phyloP scores from a whole-genome alignment of 805 yeast species.

The Suhomyces sp. region DNA sequence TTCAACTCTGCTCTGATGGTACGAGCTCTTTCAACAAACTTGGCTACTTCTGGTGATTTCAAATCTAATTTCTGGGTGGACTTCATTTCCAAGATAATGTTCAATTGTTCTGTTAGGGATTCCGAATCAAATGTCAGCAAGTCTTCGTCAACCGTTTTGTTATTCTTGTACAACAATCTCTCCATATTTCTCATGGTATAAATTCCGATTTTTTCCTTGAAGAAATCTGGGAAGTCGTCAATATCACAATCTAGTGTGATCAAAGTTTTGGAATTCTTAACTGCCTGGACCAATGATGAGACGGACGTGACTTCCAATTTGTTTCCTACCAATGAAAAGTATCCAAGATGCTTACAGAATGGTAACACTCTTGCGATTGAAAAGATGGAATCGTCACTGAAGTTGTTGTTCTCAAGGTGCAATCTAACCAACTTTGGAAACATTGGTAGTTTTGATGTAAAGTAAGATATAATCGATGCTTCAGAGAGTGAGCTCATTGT shows the following conservation, averaged over 20 bases:
- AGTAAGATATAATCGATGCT: slow-evolving; percentile 45
- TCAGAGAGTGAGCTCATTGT: neutral
- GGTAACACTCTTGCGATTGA: slow-evolving; percentile 67
- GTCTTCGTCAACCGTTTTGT: slow-evolving; percentile 8
- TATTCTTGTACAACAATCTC: slow-evolving; percentile 39
- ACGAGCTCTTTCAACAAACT: slow-evolving; percentile 25
- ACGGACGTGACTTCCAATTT: slow-evolving; percentile 56
- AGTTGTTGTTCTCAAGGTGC: slow-evolving; percentile 67
- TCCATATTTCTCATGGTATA: slow-evolving; percentile 84
- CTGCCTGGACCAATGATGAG: slow-evolving; percentile 65
- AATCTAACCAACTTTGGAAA: slow-evolving; percentile 62
- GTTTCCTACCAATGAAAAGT: slow-evolving; percentile 68
- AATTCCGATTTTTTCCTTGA: slow-evolving; percentile 71
- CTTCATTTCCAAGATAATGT: slow-evolving; percentile 30
- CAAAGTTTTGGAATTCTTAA: slow-evolving; percentile 63
- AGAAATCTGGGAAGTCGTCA: slow-evolving; percentile 55
- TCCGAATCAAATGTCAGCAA: slow-evolving; percentile 22
- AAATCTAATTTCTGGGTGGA: slow-evolving; percentile 32
- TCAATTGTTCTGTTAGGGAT: slow-evolving; percentile 30
- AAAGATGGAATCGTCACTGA: slow-evolving; percentile 53
- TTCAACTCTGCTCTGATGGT: slow-evolving; percentile 29
- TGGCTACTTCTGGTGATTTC: slow-evolving; percentile 27
- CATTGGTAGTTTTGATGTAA: slow-evolving; percentile 65
- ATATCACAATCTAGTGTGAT: slow-evolving; percentile 71
- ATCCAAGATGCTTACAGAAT: slow-evolving; percentile 61